Evolutionary conservation across 1,284 basidiomycete genomes (phyloP).

Genomic region (Somion occarium): DNA sequence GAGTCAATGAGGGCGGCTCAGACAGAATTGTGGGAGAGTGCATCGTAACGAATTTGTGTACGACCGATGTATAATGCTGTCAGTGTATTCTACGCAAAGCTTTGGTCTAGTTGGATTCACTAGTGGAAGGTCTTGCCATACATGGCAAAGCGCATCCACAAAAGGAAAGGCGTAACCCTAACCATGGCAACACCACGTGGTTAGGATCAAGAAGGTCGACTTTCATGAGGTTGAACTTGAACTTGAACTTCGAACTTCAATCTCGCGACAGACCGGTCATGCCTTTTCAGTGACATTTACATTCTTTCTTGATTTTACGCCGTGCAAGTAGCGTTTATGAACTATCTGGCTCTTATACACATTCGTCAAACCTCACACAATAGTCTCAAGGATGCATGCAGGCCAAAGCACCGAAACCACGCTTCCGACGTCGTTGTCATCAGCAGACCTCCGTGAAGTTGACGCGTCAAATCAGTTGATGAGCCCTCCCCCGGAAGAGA

Average conservation of each 20-base stretch:
- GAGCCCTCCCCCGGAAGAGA: conserved; percentile 43
- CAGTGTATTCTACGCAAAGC: no score
- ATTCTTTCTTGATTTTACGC: neutral
- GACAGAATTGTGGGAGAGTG: conserved; percentile 10
- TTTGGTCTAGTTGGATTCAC: no score
- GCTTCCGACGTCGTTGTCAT: conserved; percentile 26
- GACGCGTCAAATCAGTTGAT: conserved; percentile 30
- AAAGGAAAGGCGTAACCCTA: neutral
- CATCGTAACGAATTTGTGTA: neutral
- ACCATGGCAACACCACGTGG: neutral
- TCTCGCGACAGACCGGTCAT: neutral
- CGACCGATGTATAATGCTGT: neutral
- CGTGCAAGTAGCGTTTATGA: no score
- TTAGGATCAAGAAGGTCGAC: neutral
- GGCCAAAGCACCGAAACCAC: conserved; percentile 15
- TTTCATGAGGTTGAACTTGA: neutral
- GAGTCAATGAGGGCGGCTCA: conserved; percentile 37
- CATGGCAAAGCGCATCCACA: neutral
- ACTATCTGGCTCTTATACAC: no score
- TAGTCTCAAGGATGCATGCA: neutral
- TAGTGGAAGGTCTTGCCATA: neutral
- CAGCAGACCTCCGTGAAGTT: conserved; percentile 19
- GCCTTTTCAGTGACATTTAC: neutral
- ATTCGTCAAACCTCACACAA: no score
- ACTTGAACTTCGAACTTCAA: neutral